Percentiles rank a stretch among this genome's conserved stretches.
These are phyloP conservation scores for Globisporangium okanoganense DNA, from an alignment of 352 stramenopile species.

Conservation along the genomic window DNA sequence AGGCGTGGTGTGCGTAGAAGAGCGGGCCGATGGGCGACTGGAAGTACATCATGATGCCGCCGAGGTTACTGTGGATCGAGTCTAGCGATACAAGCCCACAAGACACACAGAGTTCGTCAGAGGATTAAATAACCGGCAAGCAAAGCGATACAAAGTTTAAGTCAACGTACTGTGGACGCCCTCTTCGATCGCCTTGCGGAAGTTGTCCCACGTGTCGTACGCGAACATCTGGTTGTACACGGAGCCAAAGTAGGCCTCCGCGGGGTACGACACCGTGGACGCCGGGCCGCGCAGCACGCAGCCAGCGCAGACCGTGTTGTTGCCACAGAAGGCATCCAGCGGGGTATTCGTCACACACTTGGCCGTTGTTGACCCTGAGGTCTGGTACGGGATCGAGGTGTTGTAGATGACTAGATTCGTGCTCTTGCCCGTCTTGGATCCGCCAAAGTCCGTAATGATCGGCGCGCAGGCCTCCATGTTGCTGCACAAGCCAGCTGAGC, in stretches of 20 bases:
- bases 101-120: not conserved
- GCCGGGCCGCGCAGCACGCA: slow-evolving; percentile 31
- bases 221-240: slow-evolving; percentile 49
- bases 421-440: slow-evolving; percentile 14
- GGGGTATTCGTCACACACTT: slow-evolving; percentile 27
- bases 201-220: slow-evolving; percentile 21
- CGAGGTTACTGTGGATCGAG: slow-evolving; percentile 36
- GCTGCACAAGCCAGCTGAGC: slow-evolving; percentile 18
- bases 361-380: slow-evolving; percentile 6
- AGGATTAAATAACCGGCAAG: too few relatives aligned
- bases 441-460: slow-evolving; percentile 30
- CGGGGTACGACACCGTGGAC: slow-evolving; percentile 21
- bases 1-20: slow-evolving; percentile 49
- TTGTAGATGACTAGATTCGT: slow-evolving; percentile 17
- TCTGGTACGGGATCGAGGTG: slow-evolving; percentile 17
- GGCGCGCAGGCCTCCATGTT: slow-evolving; percentile 44
- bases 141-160: too few relatives aligned
- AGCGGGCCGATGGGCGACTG: slow-evolving; percentile 46
- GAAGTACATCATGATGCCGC: slow-evolving; percentile 41
- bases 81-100: slow-evolving; percentile 30
- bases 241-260: slow-evolving; percentile 26
- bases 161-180: slow-evolving; percentile 52
- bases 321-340: slow-evolving; percentile 43
- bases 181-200: slow-evolving; percentile 27
- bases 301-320: slow-evolving; percentile 28